Conservation (phyloP, 257 asterid genomes). For the Coffea canephora region DNA sequence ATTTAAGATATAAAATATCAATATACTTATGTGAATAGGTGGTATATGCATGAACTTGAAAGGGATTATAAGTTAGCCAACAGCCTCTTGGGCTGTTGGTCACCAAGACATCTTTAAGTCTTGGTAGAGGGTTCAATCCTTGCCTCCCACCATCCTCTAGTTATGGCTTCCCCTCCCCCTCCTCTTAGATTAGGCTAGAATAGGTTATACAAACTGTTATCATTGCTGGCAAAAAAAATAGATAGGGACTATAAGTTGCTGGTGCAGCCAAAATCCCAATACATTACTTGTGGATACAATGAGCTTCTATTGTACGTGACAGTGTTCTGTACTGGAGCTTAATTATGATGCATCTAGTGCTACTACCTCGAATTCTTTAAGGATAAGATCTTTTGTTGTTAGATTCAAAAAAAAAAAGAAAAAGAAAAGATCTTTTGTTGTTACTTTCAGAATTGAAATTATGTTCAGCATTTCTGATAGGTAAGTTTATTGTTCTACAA, state of each 20-base stretch:
- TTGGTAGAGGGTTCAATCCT: too few species aligned
- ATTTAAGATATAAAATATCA: too few species aligned
- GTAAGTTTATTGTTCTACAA: background rate
- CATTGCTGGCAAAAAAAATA: too few species aligned
- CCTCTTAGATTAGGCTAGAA: too few species aligned
- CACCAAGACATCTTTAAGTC: too few species aligned
- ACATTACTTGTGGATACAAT: background rate
- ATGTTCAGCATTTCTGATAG: background rate
- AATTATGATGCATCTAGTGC: background rate
- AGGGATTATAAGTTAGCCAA: too few species aligned
- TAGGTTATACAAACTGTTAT: too few species aligned
- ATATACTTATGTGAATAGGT: too few species aligned
- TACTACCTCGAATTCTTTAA: background rate
- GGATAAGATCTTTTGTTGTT: background rate
- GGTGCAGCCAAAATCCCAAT: background rate
- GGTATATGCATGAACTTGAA: background rate
- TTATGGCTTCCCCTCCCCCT: too few species aligned
- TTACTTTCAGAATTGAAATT: background rate
- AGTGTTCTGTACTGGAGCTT: background rate
- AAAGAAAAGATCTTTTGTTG: background rate
- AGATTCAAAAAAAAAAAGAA: too few species aligned
- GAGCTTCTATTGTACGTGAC: background rate
- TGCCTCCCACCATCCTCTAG: too few species aligned
- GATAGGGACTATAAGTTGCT: background rate
- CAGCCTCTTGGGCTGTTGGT: too few species aligned